Evolutionary conservation across 768 basidiomycete species (phyloP), one percentile per base, ranked within the genome.

Genomic region (Russula sp.): DNA sequence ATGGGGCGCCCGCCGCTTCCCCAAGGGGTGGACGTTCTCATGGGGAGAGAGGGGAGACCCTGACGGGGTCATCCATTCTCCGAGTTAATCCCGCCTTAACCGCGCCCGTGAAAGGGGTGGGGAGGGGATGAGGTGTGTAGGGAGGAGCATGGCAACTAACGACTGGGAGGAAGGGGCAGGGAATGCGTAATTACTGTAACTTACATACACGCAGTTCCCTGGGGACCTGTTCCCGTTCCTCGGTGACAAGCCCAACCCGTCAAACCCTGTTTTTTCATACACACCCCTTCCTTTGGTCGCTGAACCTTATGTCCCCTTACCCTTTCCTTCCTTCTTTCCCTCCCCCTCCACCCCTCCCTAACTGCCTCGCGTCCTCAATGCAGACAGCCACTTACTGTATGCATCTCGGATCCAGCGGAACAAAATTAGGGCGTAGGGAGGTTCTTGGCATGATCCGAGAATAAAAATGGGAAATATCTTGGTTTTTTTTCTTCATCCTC

Each of bases 211-310:
- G 13, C 13, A 18, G 42, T 38, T 50, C 58, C 63, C 24, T 56
- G 38, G 40, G 56, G 56, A 46, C 56, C 44, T 48, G 57, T 58
- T 65, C 59, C 64, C 54, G 64, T 65, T 65, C 54, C 51, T 57
- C 55, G 64, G 64, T 65, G 59, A 57, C 50, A 26, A 32, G 22
- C 24, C 48, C 38, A 49, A n/a, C 28, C 30, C 40, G 52, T 56
- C 57, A 50, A 64, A 60, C 63, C 52, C 63, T 63, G 62, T 38
- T 59, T 59, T 64, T 50, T 59, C 24, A 54, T 44, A 26, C 40
- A 28, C 58, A 11, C 26, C 42, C 51, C 59, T 62, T 51, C 56
- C 32, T 48, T 52, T n/a, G 49, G 63, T 34, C 48, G 46, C 28
- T 44, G 53, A 61, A 57, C 54, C 46, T 61, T 57, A 64, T 65